Conservation (phyloP, 2,329 filamentous ascomycete genomes). For the Apiospora aurea region DNA sequence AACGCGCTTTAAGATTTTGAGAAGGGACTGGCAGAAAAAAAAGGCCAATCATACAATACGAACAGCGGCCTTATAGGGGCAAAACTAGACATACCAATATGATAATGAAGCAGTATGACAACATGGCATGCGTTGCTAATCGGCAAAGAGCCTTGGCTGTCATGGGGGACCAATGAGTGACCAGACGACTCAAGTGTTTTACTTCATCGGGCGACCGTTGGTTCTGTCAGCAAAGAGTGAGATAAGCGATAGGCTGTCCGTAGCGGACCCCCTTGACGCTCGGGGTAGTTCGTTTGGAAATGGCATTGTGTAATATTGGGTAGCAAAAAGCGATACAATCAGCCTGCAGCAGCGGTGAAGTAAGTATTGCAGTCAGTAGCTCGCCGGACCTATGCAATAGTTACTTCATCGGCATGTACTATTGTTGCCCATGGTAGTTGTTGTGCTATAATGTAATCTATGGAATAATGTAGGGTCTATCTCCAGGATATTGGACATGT, state of each 20-base stretch:
- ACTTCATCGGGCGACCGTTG: background rate
- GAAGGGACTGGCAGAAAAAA: background rate
- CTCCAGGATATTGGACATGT: background rate
- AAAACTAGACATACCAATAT: slow-evolving; percentile 5
- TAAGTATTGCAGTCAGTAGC: background rate
- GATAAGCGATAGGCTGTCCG: too few relatives aligned
- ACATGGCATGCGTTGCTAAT: background rate
- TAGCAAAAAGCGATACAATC: background rate
- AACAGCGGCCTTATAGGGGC: background rate
- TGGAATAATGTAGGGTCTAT: slow-evolving; percentile 7
- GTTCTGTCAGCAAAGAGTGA: too few relatives aligned
- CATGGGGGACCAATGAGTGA: too few relatives aligned
- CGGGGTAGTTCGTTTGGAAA: too few relatives aligned
- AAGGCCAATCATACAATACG: background rate
- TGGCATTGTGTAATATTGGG: background rate
- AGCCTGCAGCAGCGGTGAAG: background rate
- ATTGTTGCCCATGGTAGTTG: background rate
- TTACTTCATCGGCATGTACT: background rate
- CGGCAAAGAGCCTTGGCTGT: background rate
- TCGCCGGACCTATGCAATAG: background rate
- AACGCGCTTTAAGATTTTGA: background rate
- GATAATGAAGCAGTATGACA: slow-evolving; percentile 13
- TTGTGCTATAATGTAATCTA: background rate
- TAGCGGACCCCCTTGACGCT: background rate
- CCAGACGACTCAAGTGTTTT: background rate